Conservation (phyloP, 2,329 filamentous ascomycete species). For the Penicillium sp. region DNA sequence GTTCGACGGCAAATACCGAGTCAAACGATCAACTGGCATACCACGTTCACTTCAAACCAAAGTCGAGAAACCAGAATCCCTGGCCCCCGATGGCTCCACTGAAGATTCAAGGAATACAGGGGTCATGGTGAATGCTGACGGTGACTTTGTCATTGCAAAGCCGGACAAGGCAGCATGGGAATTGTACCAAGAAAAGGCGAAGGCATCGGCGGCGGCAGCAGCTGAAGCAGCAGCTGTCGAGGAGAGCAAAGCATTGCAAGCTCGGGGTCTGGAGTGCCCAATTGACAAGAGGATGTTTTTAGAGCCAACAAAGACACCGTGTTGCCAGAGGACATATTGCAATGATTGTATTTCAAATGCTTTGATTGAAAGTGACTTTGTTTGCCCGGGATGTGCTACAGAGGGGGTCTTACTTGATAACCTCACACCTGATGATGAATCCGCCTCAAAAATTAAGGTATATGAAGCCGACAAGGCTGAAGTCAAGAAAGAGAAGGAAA, state of each 20-base stretch:
- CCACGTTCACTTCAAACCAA: constrained; percentile 93
- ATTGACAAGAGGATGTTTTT: constrained; percentile 98
- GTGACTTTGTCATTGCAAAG: constrained; percentile 94
- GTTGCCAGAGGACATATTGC: constrained; percentile 97
- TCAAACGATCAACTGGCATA: constrained; percentile 96
- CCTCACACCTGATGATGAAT: constrained; percentile 76
- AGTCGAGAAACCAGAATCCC: constrained; percentile 81
- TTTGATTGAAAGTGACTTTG: constrained; percentile 95
- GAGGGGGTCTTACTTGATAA: constrained; percentile 93
- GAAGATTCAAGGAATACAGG: constrained; percentile 81
- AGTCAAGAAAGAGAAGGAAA: constrained; percentile 45
- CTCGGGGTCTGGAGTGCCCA: constrained; percentile 84
- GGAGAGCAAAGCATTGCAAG: constrained; percentile 81
- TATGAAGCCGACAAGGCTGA: constrained; percentile 59
- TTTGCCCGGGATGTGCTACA: constrained; percentile 86
- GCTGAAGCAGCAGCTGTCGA: constrained; percentile 73
- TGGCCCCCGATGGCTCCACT: constrained; percentile 69
- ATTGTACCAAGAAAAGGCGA: constrained; percentile 91
- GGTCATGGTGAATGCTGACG: constrained; percentile 96
- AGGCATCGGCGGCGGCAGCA: constrained; percentile 77
- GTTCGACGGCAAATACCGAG: constrained; percentile 86
- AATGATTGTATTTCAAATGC: constrained; percentile 99
- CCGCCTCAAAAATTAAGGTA: constrained; percentile 71
- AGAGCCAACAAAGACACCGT: constrained; percentile 98
- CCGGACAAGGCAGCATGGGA: constrained; percentile 96